Evolutionary conservation across 2,329 filamentous ascomycete species (phyloP).

Genomic region (Ramichloridium luteum): DNA sequence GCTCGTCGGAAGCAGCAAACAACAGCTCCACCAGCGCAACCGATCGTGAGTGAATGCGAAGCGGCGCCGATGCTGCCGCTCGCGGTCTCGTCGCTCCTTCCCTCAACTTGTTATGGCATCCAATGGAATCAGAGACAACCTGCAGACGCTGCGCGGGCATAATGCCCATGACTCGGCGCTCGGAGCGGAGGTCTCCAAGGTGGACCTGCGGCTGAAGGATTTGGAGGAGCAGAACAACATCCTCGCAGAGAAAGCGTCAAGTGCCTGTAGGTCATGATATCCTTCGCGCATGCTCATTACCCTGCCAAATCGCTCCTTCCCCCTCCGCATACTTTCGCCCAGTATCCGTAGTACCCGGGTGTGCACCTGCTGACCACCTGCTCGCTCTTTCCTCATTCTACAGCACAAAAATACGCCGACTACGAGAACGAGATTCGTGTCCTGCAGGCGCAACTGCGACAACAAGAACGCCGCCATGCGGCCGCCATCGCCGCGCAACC

Average conservation of each 20-base stretch:
- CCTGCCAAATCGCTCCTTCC: neutral
- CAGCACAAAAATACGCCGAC: constrained; percentile 47
- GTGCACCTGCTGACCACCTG: neutral
- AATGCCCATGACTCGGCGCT: constrained; percentile 36
- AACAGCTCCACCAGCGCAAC: too few relatives aligned
- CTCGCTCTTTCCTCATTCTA: neutral
- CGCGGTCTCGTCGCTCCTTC: neutral
- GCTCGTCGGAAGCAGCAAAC: too few relatives aligned
- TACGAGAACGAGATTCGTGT: constrained; percentile 65
- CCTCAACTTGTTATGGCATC: constrained; percentile 14
- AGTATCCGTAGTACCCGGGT: neutral
- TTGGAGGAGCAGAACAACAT: constrained; percentile 58
- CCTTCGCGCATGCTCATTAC: neutral
- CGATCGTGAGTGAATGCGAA: constrained; percentile 21
- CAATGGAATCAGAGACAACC: constrained; percentile 16
- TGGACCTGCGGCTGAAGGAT: constrained; percentile 38
- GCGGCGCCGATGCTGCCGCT: neutral
- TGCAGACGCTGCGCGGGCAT: constrained; percentile 12
- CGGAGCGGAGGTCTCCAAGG: constrained; percentile 38
- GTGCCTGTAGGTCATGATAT: constrained; percentile 36
- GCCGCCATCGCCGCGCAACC: constrained; percentile 5
- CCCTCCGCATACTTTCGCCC: neutral
- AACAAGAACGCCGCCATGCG: constrained; percentile 16
- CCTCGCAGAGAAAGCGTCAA: constrained; percentile 59
- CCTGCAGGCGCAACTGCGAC: constrained; percentile 37